A percentile compares a stretch with the other conserved stretches of the same genome.
Conservation (phyloP, 1,284 basidiomycete genomes). For the Cystobasidium slooffiae region DNA sequence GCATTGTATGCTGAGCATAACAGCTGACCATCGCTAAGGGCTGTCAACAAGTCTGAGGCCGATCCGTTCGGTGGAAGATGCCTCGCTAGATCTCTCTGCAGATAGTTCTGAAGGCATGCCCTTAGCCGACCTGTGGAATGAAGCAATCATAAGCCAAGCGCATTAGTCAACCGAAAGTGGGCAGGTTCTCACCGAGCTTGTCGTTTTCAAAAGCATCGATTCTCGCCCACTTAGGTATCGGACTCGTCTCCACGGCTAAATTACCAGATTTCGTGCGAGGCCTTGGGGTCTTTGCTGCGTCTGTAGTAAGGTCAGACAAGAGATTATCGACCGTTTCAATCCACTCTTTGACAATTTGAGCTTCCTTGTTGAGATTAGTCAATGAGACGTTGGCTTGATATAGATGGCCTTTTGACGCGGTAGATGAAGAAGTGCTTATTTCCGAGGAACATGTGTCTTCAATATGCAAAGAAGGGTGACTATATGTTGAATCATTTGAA, state of each 20-base stretch:
- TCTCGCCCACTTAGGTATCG: conserved; percentile 68
- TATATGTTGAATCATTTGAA: conserved; percentile 58
- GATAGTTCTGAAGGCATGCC: conserved; percentile 63
- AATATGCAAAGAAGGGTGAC: not conserved
- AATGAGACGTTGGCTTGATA: conserved; percentile 70
- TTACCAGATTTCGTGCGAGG: conserved; percentile 10
- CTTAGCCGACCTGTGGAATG: conserved; percentile 64
- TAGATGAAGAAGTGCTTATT: conserved; percentile 3
- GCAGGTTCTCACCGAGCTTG: conserved; percentile 62
- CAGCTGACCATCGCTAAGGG: conserved; percentile 70
- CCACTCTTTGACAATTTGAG: conserved; percentile 65
- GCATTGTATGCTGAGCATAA: conserved; percentile 79
- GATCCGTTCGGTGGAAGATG: conserved; percentile 57
- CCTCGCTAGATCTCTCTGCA: conserved; percentile 56
- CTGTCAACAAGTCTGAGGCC: conserved; percentile 51
- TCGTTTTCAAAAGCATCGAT: conserved; percentile 64
- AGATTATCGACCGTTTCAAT: conserved; percentile 73
- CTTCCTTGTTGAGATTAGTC: conserved; percentile 65
- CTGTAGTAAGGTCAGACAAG: conserved; percentile 62
- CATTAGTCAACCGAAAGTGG: not conserved
- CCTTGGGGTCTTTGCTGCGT: conserved; percentile 1
- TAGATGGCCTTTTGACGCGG: conserved; percentile 65
- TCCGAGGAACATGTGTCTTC: conserved; percentile 30
- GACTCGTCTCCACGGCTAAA: not conserved
- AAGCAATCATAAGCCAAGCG: conserved; percentile 16